Base-by-base conservation (phyloP, 2,329 filamentous ascomycete genomes). In the Pezicula carpinea region DNA sequence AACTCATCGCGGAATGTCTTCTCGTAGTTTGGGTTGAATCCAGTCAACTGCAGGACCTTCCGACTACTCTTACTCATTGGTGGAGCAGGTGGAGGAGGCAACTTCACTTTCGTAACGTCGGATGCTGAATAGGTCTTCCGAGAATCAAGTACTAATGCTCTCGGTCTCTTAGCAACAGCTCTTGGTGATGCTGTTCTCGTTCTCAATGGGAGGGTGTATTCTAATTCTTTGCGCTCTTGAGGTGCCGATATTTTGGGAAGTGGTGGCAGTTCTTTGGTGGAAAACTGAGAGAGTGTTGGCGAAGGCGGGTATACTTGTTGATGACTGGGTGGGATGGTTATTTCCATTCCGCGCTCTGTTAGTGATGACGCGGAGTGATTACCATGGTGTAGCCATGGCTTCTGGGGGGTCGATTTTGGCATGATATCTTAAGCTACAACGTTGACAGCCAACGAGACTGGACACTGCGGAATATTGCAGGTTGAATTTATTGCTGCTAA, bases 31-130 rank as follows among this genome's bases (percentile, higher is more conserved):
- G 52, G 49, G 39, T 57, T 53, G 32, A 46, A 52, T 3, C 53
- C 53, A 2, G 55, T 58, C 17, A 56, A 42, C 34, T 59, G 53
- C 34, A 50, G 44, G 7, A 56, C 53, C 32, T 59, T 58, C 8
- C 49, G 43, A 11, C 50, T 48, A 7, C 51, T 55, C 23, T 47
- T 52, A 2, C 51, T 51, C 38, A 53, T 46, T 5, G 46, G 48
- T 14, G 47, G 39, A 6, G 29, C 34, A 3, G 39, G 40, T 23
- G 43, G 19, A 17, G 23, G 38, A 40, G 38, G 38, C 21, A 40
- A 22, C 26, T 40, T 40, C 19, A n/a, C 19, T 14, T 23, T 40
- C 19, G 38, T 14, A 11, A 40, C n/a, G 3, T n/a, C 38, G 10
- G 38, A 23, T 15, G 14, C 6, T 40, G 38, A 40, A 13, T 23